Evolutionary conservation across 257 asterid species (phyloP).

Genomic region (Hygrophila difformis): DNA sequence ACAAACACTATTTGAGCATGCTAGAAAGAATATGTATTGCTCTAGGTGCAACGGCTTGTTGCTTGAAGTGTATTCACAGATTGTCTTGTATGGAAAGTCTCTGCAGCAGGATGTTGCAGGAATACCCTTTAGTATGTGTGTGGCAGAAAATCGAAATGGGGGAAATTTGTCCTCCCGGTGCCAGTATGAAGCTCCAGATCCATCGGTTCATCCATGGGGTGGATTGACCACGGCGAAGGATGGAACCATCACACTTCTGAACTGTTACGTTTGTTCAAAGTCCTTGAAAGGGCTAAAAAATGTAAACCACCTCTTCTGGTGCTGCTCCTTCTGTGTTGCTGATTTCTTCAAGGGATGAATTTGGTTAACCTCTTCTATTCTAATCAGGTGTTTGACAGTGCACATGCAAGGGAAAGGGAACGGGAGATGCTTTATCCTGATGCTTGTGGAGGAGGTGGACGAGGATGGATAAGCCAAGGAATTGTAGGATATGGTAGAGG

Average conservation of each 20-base stretch:
- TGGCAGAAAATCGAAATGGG: slow-evolving; percentile 34
- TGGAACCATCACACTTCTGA: slow-evolving; percentile 82
- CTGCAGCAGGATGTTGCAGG: slow-evolving; percentile 60
- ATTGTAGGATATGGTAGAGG: slow-evolving; percentile 72
- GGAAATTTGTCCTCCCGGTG: slow-evolving; percentile 34
- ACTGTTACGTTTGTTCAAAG: slow-evolving; percentile 65
- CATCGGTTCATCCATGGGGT: slow-evolving; percentile 97
- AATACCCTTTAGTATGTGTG: slow-evolving; percentile 25
- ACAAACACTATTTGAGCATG: slow-evolving; percentile 86
- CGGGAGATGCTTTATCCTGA: slow-evolving; percentile 93
- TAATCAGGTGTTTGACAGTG: slow-evolving; percentile 88
- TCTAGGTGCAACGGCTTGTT: slow-evolving; percentile 95
- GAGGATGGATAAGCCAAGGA: slow-evolving; percentile 99
- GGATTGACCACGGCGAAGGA: slow-evolving; percentile 77
- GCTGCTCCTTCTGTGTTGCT: slow-evolving; percentile 9
- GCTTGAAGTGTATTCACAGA: slow-evolving; percentile 88
- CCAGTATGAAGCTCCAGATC: slow-evolving; percentile 72
- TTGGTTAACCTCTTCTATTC: slow-evolving; percentile 19
- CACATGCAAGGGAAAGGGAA: slow-evolving; percentile 91
- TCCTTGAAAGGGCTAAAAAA: slow-evolving; percentile 82
- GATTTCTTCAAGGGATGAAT: slow-evolving; percentile 2
- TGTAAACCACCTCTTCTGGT: slow-evolving; percentile 30
- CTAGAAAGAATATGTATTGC: slow-evolving; percentile 96
- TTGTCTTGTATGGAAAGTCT: slow-evolving; percentile 88
- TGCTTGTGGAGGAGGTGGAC: slow-evolving; percentile 98